Percentiles rank a stretch among this genome's conserved stretches.
Evolutionary conservation across 2,329 filamentous ascomycete genomes (phyloP).

Genomic region (Xylariales sp.): DNA sequence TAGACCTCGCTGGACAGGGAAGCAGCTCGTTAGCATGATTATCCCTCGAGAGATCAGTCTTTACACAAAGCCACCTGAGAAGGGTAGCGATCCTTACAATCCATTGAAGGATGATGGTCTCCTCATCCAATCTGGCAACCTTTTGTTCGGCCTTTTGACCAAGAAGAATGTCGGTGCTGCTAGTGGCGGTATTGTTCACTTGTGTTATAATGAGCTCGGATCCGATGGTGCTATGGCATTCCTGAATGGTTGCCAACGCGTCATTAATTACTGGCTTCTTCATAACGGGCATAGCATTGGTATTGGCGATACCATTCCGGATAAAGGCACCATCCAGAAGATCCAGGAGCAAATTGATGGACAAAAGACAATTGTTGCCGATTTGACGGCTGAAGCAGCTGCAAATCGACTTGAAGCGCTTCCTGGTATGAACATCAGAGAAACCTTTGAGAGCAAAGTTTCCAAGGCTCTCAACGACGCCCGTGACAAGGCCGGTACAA

Average conservation of each 20-base stretch:
- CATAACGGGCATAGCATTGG: constrained; percentile 98
- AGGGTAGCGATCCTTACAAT: constrained; percentile 51
- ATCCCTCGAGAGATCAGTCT: constrained; percentile 89
- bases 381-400: constrained; percentile 81
- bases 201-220: constrained; percentile 95
- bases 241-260: constrained; percentile 93
- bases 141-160: constrained; percentile 89
- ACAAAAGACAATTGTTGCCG: constrained; percentile 83
- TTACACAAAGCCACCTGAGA: constrained; percentile 68
- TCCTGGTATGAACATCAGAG: constrained; percentile 97
- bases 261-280: constrained; percentile 96
- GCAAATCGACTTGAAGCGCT: constrained; percentile 89
- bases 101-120: constrained; percentile 81
- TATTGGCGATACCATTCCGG: constrained; percentile 97
- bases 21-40: constrained; percentile 95
- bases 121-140: constrained; percentile 84
- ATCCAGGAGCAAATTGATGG: constrained; percentile 84
- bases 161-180: constrained; percentile 96
- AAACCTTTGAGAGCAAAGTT: constrained; percentile 97
- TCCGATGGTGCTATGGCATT: constrained; percentile 88
- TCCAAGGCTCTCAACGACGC: constrained; percentile 93
- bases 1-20: constrained; percentile 93
- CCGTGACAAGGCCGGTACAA: constrained; percentile 95
- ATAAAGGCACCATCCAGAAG: constrained; percentile 82
- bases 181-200: constrained; percentile 90